These are phyloP conservation scores for Tetraselmis chui DNA, from an alignment of 139 green algal species.

Conservation along the genomic window DNA sequence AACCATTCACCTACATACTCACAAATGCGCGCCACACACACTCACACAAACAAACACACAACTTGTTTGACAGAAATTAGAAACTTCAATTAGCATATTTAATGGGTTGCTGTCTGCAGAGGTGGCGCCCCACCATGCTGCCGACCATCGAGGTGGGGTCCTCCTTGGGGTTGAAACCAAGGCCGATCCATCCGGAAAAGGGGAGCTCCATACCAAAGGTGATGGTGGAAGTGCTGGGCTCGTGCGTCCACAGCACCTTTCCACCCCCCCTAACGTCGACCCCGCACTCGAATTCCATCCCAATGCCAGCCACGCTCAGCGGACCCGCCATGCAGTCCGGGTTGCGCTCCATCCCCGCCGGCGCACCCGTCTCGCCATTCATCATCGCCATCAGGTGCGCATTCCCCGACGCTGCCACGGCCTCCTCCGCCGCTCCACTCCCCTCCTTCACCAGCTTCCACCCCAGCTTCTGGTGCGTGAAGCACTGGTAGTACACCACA, in stretches of 20 bases:
- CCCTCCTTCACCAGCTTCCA: conserved; percentile 5
- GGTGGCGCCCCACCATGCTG: neutral
- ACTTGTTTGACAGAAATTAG: too few species aligned
- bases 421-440: neutral
- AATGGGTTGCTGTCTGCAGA: too few species aligned
- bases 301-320: neutral
- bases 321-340: neutral
- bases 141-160: neutral
- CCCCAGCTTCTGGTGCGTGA: conserved; percentile 14
- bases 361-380: neutral
- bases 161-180: neutral
- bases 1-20: too few species aligned
- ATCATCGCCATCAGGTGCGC: neutral
- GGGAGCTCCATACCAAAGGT: neutral
- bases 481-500: conserved; percentile 17
- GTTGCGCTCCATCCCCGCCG: neutral
- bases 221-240: neutral
- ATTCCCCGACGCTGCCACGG: neutral
- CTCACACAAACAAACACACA: too few species aligned
- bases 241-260: neutral
- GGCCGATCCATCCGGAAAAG: neutral
- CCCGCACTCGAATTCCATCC: neutral
- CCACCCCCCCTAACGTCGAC: neutral
- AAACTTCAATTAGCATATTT: too few species aligned
- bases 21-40: too few species aligned